phyloP scores from a whole-genome alignment of 176 grass and related monocot species.

The Cocos nucifera region DNA sequence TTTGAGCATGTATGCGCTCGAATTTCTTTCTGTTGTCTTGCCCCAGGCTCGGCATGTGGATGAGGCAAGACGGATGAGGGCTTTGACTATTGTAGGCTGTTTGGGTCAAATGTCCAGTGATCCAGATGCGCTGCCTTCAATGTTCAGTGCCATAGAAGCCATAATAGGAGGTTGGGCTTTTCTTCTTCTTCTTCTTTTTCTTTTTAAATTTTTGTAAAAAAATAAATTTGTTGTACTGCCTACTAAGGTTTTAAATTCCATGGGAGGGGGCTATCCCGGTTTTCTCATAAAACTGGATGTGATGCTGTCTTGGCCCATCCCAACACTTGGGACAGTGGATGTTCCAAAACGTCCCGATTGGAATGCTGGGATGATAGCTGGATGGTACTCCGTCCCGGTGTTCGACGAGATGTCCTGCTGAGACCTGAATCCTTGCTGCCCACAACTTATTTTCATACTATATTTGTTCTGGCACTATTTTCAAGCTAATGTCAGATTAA shows the following conservation, averaged over 20 bases:
- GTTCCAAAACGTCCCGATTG: too few relatives aligned
- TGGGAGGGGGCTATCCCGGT: too few relatives aligned
- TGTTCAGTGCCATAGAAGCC: slow-evolving; percentile 72
- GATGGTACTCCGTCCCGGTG: too few relatives aligned
- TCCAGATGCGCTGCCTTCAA: slow-evolving; percentile 74
- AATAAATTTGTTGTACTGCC: background rate
- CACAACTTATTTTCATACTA: background rate
- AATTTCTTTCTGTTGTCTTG: slow-evolving; percentile 76
- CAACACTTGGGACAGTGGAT: too few relatives aligned
- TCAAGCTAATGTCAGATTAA: background rate
- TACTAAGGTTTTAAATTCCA: too few relatives aligned
- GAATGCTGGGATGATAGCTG: too few relatives aligned
- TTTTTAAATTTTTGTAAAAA: background rate
- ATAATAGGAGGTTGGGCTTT: slow-evolving; percentile 65
- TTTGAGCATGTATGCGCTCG: slow-evolving; percentile 74
- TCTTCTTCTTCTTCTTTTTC: background rate
- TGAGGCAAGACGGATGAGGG: slow-evolving; percentile 67
- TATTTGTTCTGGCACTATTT: slow-evolving; percentile 2
- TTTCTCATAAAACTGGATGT: too few relatives aligned
- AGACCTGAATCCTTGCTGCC: too few relatives aligned
- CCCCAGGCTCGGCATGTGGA: slow-evolving; percentile 75
- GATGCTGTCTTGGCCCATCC: too few relatives aligned
- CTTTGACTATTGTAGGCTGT: slow-evolving; percentile 63
- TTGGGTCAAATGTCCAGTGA: slow-evolving; percentile 85
- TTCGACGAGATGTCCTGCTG: too few relatives aligned